phyloP scores from a whole-genome alignment of 352 stramenopile species.

The Globisporangium nunn region DNA sequence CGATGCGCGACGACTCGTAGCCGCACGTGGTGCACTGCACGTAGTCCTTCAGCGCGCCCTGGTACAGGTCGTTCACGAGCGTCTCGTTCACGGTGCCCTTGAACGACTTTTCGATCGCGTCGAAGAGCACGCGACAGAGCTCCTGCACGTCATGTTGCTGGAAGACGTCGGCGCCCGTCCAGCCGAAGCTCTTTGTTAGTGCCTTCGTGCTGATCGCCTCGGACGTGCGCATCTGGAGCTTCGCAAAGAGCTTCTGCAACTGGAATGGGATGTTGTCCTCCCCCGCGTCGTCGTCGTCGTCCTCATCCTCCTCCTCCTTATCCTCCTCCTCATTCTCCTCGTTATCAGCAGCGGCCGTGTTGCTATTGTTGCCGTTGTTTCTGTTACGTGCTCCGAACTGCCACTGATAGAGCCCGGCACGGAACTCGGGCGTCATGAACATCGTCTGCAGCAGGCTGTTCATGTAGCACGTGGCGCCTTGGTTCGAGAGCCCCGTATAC shows the following conservation, averaged over 20 bases:
- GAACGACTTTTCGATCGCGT: slow-evolving; percentile 86
- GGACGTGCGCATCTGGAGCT: slow-evolving; percentile 76
- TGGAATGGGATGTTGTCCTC: slow-evolving; percentile 85
- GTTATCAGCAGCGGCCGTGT: slow-evolving; percentile 17
- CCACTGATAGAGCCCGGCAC: slow-evolving; percentile 76
- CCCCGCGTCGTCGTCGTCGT: slow-evolving; percentile 38
- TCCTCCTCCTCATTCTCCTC: background rate
- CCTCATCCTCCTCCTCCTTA: slow-evolving; percentile 9
- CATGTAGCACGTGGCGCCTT: slow-evolving; percentile 93
- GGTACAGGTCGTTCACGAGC: slow-evolving; percentile 85
- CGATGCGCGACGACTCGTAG: slow-evolving; percentile 79
- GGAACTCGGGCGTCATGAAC: slow-evolving; percentile 88
- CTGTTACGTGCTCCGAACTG: slow-evolving; percentile 13
- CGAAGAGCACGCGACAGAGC: slow-evolving; percentile 86
- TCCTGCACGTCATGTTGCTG: slow-evolving; percentile 92
- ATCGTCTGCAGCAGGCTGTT: slow-evolving; percentile 91
- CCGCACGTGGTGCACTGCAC: slow-evolving; percentile 80
- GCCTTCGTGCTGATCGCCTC: slow-evolving; percentile 74
- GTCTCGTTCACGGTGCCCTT: slow-evolving; percentile 83
- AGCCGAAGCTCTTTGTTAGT: slow-evolving; percentile 90
- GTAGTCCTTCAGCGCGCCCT: slow-evolving; percentile 85
- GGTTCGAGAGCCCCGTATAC: slow-evolving; percentile 84
- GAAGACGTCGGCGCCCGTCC: slow-evolving; percentile 84
- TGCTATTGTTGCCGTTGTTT: slow-evolving; percentile 8
- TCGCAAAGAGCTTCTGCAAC: slow-evolving; percentile 90